Percentiles rank a stretch among this genome's conserved stretches.
These are phyloP conservation scores for Fusarium longipes DNA, from an alignment of 2,329 filamentous ascomycete genomes.

Conservation along the genomic window DNA sequence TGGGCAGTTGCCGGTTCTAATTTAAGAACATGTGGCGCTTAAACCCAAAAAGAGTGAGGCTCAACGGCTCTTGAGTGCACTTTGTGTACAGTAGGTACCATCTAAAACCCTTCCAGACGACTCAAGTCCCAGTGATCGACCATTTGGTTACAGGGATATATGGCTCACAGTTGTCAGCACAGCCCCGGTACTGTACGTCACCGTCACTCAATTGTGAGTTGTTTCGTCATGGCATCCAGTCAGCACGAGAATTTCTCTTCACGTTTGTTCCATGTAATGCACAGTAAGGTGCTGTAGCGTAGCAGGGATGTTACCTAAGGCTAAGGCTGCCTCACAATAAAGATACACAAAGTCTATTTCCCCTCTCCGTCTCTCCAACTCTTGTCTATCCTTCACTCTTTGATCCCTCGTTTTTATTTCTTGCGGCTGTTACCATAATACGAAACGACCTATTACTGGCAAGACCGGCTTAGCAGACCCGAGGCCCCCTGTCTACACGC, in stretches of 20 bases:
- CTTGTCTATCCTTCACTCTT: constrained; percentile 8
- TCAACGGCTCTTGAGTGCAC: constrained; percentile 18
- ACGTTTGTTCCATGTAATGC: constrained; percentile 3
- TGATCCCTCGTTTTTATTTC: constrained; percentile 27
- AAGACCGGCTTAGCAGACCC: constrained; percentile 6
- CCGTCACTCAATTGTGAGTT: constrained; percentile 42
- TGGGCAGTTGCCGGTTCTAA: constrained; percentile 32
- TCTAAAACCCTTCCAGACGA: constrained; percentile 13
- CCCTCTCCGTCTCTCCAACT: neutral
- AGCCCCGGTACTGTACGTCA: constrained; percentile 46
- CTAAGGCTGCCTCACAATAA: constrained; percentile 1
- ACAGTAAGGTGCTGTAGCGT: neutral
- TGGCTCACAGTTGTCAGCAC: constrained; percentile 39
- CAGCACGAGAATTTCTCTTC: constrained; percentile 20
- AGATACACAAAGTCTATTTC: neutral
- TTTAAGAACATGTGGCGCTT: constrained; percentile 36
- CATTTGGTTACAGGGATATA: constrained; percentile 27
- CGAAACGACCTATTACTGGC: constrained; percentile 8
- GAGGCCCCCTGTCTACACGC: constrained; percentile 37
- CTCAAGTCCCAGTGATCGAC: constrained; percentile 29
- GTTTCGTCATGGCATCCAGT: constrained; percentile 39
- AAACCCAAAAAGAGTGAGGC: constrained; percentile 24
- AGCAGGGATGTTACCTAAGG: constrained; percentile 26
- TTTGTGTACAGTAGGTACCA: constrained; percentile 2
- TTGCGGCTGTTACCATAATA: constrained; percentile 10